Evolutionary conservation across 148 eudicot species (phyloP).

Genomic region (Chenopodium album): DNA sequence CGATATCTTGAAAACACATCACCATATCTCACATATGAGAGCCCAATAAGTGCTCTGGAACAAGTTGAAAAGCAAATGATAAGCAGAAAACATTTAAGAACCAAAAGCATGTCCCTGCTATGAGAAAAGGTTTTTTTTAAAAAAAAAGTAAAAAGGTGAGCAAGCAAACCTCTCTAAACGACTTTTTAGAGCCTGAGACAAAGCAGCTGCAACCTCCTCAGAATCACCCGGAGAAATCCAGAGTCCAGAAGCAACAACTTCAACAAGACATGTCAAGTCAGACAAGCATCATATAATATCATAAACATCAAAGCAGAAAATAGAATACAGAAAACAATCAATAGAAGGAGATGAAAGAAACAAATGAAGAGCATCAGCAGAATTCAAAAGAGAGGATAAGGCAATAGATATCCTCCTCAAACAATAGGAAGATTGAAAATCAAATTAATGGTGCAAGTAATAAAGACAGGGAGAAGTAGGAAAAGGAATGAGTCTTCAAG

Average conservation of each 20-base stretch:
- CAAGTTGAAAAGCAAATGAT: neutral
- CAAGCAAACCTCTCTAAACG: constrained; percentile 70
- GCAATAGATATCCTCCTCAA: neutral
- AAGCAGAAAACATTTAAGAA: neutral
- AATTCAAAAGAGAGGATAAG: neutral
- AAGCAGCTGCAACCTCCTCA: constrained; percentile 83
- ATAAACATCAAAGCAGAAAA: neutral
- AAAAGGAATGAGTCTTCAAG: neutral
- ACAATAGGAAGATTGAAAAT: neutral
- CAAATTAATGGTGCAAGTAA: neutral
- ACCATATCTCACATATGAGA: constrained; percentile 86
- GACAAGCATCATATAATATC: neutral
- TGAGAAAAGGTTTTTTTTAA: neutral
- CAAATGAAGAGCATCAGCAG: too few species aligned
- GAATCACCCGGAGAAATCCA: constrained; percentile 98
- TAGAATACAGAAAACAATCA: neutral
- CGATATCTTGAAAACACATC: constrained; percentile 75
- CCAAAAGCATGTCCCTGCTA: neutral
- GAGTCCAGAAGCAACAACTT: constrained; percentile 84
- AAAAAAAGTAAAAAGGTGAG: neutral
- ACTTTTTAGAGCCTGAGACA: constrained; percentile 86
- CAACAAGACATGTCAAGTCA: neutral
- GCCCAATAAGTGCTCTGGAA: constrained; percentile 67
- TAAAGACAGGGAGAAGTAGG: too few species aligned
- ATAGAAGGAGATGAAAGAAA: too few species aligned